Base-by-base conservation (phyloP, 768 basidiomycete genomes). In the Serpula lacrymans region DNA sequence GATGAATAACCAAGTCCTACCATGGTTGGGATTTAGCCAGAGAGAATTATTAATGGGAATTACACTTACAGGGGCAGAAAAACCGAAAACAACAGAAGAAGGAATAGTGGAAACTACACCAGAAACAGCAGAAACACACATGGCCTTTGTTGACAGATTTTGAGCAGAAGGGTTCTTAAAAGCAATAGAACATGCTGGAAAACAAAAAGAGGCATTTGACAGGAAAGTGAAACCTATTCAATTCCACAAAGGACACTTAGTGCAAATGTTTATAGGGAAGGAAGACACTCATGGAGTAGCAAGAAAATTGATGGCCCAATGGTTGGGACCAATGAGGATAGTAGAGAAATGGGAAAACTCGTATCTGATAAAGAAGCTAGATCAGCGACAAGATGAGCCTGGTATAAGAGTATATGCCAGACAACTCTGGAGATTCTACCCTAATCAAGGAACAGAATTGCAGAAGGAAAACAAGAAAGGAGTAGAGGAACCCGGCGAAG, bases 1-100 rank as follows among this genome's bases (percentile, higher is more conserved):
- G n/a, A 41, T 59, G 4, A 57, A 56, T 17, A 34, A 42, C 33
- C 43, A 42, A 8, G 39, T 57, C 4, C 39, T 59, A 24, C 55
- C 52, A 7, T 39, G 55, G 3, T 22, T 52, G 3, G 34, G 46
- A 13, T 48, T 41, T 32, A 34, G 53, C 1, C 67, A 64, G 1
- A 62, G 62, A 17, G 66, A 68, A 41, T 37, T 68, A 0, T 34
- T 65, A 0, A 49, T 68, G 0, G 60, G 62, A 0, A 27, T 59
- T 4, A 54, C 58, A 0, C 42, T 64, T n/a, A n/a, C n/a, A n/a
- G n/a, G n/a, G n/a, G n/a, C n/a, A n/a, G n/a, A 27, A 64, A 65
- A 49, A 63, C 61, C 0, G 21, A n/a, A 3, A 16, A 17, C 23
- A 25, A 22, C 2, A 12, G 8, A 56, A 47, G 0, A 62, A 60